A percentile compares a stretch with the other conserved stretches of the same genome.
phyloP scores from a whole-genome alignment of 2,329 filamentous ascomycete species.

The Trichoderma oligosporum region DNA sequence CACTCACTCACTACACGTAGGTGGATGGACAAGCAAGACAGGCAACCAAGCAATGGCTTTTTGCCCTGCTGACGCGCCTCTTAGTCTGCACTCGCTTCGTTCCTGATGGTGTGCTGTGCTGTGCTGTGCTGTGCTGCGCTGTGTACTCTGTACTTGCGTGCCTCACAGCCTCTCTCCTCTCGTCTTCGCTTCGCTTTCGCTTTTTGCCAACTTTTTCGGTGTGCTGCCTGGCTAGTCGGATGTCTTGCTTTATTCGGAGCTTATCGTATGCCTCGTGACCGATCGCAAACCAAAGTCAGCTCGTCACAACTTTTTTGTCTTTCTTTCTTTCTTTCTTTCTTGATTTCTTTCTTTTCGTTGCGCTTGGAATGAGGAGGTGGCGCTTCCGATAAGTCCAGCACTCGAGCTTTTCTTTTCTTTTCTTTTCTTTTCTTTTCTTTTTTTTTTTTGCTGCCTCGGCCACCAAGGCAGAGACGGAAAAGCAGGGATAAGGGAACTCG shows the following conservation, averaged over 20 bases:
- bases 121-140: neutral
- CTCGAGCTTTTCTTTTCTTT: neutral
- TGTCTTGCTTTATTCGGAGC: conserved; percentile 8
- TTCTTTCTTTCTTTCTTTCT: too few relatives aligned
- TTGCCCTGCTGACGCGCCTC: conserved; percentile 14
- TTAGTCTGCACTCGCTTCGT: neutral
- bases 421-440: neutral
- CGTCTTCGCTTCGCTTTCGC: too few relatives aligned
- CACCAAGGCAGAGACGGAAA: neutral
- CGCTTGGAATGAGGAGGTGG: conserved; percentile 17
- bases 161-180: neutral
- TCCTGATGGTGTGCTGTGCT: neutral
- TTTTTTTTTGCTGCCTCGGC: neutral
- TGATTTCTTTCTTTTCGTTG: too few relatives aligned
- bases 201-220: neutral
- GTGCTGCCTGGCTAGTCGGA: neutral
- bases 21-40: neutral
- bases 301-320: conserved; percentile 8
- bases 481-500: neutral
- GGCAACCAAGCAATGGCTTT: neutral
- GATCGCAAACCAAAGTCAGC: neutral
- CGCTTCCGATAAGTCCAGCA: conserved; percentile 1
- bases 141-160: too few relatives aligned
- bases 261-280: conserved; percentile 15
- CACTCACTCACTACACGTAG: too few relatives aligned